These are phyloP conservation scores for Mucor irregularis DNA, from an alignment of 371 early-diverging fungal genomes.

Conservation along the genomic window DNA sequence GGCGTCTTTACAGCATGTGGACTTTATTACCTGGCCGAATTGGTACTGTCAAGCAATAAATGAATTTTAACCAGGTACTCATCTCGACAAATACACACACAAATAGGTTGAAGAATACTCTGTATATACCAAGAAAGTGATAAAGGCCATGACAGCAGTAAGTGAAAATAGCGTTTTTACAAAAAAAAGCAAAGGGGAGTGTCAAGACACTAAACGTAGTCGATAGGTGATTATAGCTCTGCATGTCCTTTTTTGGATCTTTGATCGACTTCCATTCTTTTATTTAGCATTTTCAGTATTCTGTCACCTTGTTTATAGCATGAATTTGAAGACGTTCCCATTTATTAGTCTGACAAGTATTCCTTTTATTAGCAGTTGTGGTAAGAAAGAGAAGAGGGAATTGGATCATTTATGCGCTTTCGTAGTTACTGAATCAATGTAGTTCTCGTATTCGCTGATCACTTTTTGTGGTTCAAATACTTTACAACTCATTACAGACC, in stretches of 20 bases:
- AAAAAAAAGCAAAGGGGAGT: not conserved
- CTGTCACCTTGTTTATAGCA: conserved; percentile 72
- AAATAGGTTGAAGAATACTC: conserved; percentile 84
- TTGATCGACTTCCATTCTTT: conserved; percentile 70
- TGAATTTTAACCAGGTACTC: conserved; percentile 15
- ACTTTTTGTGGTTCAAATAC: conserved; percentile 87
- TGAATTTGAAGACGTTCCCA: conserved; percentile 74
- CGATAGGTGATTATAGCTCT: conserved; percentile 56
- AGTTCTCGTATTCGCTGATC: conserved; percentile 80
- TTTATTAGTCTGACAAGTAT: conserved; percentile 64
- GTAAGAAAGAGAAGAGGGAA: conserved; percentile 44
- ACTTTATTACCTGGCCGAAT: conserved; percentile 79
- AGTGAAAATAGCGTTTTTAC: not conserved
- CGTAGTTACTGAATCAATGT: not conserved
- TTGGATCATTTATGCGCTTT: not conserved
- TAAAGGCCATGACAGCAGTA: conserved; percentile 70
- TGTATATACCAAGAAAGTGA: conserved; percentile 74
- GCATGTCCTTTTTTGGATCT: conserved; percentile 65
- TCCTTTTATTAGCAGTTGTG: conserved; percentile 67
- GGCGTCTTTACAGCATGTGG: conserved; percentile 66
- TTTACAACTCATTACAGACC: conserved; percentile 68
- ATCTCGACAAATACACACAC: no score
- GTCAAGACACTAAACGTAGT: not conserved
- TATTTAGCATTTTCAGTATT: conserved; percentile 63
- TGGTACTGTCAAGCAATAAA: conserved; percentile 34